Evolutionary conservation across 257 asterid species (phyloP).

Genomic region (Gentiana dahurica): DNA sequence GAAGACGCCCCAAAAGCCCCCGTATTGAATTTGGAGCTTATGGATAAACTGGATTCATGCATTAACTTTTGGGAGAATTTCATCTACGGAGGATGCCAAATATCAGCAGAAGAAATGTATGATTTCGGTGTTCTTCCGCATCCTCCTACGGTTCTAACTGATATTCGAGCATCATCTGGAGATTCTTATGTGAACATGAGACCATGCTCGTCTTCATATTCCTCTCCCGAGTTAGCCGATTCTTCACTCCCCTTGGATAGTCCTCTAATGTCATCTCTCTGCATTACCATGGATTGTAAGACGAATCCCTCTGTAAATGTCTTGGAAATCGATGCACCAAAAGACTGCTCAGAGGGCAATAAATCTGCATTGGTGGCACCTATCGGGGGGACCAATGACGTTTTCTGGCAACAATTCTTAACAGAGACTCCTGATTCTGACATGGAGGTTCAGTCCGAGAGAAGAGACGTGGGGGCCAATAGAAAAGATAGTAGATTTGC

Average conservation of each 20-base stretch:
- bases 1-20: conserved; percentile 29
- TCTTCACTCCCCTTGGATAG: conserved; percentile 35
- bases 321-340: conserved; percentile 17
- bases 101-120: conserved; percentile 17
- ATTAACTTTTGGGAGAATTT: conserved; percentile 53
- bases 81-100: conserved; percentile 33
- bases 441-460: conserved; percentile 36
- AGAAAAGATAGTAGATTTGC: conserved; percentile 35
- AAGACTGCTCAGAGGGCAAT: conserved; percentile 26
- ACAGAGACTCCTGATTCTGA: conserved; percentile 82
- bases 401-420: conserved; percentile 91
- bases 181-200: conserved; percentile 43
- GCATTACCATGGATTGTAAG: conserved; percentile 29
- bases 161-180: conserved; percentile 33
- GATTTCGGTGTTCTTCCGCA: conserved; percentile 21
- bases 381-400: conserved; percentile 65
- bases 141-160: conserved; percentile 23
- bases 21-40: conserved; percentile 28
- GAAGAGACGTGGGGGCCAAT: conserved; percentile 32
- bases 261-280: conserved; percentile 49
- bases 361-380: conserved; percentile 21
- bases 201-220: conserved; percentile 24
- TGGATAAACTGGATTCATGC: conserved; percentile 59
- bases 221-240: conserved; percentile 38
- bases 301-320: conserved; percentile 24